phyloP scores from a whole-genome alignment of 2,329 filamentous ascomycete genomes.

The Chaetomiaceae sp. region DNA sequence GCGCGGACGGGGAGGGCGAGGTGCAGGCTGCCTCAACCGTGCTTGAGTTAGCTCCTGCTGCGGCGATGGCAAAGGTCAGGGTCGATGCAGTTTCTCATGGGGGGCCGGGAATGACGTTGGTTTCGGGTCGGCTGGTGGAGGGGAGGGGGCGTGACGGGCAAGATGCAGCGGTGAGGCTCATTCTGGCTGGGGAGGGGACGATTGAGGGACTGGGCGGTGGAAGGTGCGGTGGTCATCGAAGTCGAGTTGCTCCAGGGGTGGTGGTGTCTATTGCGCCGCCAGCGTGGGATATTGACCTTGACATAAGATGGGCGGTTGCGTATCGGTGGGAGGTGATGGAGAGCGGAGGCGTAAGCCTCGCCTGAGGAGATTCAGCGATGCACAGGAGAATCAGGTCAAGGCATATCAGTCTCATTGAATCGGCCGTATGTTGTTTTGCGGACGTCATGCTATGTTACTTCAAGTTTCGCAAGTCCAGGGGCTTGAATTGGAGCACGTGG shows the following conservation, averaged over 20 bases:
- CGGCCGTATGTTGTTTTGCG: too few species aligned
- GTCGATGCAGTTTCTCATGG: constrained; percentile 19
- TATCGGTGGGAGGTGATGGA: constrained; percentile 32
- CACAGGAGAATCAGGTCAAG: too few species aligned
- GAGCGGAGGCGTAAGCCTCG: background rate
- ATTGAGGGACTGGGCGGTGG: constrained; percentile 9
- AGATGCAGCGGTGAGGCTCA: constrained; percentile 1
- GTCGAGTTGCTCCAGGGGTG: constrained; percentile 24
- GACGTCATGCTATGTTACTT: too few species aligned
- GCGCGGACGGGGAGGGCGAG: constrained; percentile 19
- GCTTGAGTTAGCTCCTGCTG: background rate
- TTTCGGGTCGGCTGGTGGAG: constrained; percentile 16
- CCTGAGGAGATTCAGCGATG: too few species aligned
- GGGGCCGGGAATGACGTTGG: constrained; percentile 26
- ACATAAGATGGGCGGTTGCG: constrained; percentile 31
- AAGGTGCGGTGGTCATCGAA: constrained; percentile 25
- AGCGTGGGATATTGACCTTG: constrained; percentile 33
- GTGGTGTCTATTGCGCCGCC: constrained; percentile 31
- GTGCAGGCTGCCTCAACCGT: constrained; percentile 6
- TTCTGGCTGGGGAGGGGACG: constrained; percentile 10
- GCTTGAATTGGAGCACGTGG: too few species aligned
- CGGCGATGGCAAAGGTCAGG: constrained; percentile 3
- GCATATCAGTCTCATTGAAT: too few species aligned
- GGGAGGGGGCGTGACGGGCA: constrained; percentile 1
- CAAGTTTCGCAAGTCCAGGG: too few species aligned